These are phyloP conservation scores for Clohesyomyces aquaticus DNA, from an alignment of 495 filamentous ascomycete species.

Conservation along the genomic window DNA sequence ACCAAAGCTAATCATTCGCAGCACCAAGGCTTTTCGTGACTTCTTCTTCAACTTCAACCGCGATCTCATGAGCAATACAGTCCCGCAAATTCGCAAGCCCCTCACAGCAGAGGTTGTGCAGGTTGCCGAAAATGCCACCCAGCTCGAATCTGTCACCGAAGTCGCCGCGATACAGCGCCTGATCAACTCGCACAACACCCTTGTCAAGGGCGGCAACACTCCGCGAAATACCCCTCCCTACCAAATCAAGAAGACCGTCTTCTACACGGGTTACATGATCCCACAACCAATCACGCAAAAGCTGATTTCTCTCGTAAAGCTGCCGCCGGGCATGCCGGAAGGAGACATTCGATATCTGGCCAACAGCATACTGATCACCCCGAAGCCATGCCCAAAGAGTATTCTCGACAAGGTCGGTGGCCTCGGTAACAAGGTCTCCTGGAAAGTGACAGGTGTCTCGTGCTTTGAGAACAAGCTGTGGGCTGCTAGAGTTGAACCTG, in stretches of 20 bases:
- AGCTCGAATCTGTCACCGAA: constrained; percentile 83
- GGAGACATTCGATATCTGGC: constrained; percentile 79
- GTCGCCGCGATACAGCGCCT: constrained; percentile 83
- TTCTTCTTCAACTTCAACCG: constrained; percentile 77
- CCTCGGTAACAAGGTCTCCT: constrained; percentile 76
- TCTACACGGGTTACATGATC: constrained; percentile 95
- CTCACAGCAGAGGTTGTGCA: constrained; percentile 82
- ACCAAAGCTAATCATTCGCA: constrained; percentile 23
- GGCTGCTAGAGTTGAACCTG: constrained; percentile 78
- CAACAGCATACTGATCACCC: constrained; percentile 87
- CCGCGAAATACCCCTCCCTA: constrained; percentile 50
- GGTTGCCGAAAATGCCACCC: constrained; percentile 74
- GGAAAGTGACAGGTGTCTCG: constrained; percentile 78
- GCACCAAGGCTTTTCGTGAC: constrained; percentile 76
- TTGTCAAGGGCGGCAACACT: constrained; percentile 51
- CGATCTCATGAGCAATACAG: constrained; percentile 45
- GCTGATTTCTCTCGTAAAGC: constrained; percentile 67
- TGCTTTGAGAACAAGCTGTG: constrained; percentile 78
- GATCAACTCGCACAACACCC: constrained; percentile 81
- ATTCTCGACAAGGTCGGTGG: constrained; percentile 84
- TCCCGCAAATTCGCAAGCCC: constrained; percentile 55
- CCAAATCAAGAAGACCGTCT: constrained; percentile 80
- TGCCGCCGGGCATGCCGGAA: constrained; percentile 60
- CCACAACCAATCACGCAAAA: constrained; percentile 66
- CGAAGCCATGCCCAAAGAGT: constrained; percentile 65